Percentiles rank a stretch among this genome's conserved stretches.
These are phyloP conservation scores for Carex scoparia DNA, from an alignment of 176 grass and related monocot species.

Conservation along the genomic window DNA sequence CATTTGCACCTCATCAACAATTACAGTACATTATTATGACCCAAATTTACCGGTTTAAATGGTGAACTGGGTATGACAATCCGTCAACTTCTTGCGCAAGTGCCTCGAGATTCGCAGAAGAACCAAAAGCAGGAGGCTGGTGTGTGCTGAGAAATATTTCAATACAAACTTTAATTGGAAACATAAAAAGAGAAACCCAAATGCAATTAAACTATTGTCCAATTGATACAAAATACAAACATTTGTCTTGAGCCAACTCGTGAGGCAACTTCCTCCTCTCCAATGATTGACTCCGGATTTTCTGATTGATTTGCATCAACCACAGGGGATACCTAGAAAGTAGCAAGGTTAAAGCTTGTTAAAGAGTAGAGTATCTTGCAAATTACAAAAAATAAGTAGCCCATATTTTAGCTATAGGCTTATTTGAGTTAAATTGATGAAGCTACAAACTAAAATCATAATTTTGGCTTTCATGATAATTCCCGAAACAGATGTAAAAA, in stretches of 20 bases:
- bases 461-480: background rate
- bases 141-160: conserved; percentile 49
- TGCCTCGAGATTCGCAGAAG: conserved; percentile 82
- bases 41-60: conserved; percentile 45
- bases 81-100: conserved; percentile 78
- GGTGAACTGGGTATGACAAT: conserved; percentile 45
- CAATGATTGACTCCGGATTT: conserved; percentile 45
- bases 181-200: conserved; percentile 11
- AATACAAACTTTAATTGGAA: conserved; percentile 23
- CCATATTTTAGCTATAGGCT: background rate
- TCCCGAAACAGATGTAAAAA: background rate
- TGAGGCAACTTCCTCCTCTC: conserved; percentile 65
- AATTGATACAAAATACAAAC: conserved; percentile 35
- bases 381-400: background rate
- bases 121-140: conserved; percentile 91
- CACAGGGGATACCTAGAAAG: background rate
- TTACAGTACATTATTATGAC: conserved; percentile 21
- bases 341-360: background rate
- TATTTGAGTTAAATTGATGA: background rate
- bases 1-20: conserved; percentile 16
- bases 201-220: background rate
- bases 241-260: conserved; percentile 55
- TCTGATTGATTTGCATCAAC: conserved; percentile 22
- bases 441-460: background rate
- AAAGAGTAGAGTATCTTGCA: background rate